These are phyloP conservation scores for Rhodomyrtus psidioides DNA, from an alignment of 441 rosid species.

Conservation along the genomic window DNA sequence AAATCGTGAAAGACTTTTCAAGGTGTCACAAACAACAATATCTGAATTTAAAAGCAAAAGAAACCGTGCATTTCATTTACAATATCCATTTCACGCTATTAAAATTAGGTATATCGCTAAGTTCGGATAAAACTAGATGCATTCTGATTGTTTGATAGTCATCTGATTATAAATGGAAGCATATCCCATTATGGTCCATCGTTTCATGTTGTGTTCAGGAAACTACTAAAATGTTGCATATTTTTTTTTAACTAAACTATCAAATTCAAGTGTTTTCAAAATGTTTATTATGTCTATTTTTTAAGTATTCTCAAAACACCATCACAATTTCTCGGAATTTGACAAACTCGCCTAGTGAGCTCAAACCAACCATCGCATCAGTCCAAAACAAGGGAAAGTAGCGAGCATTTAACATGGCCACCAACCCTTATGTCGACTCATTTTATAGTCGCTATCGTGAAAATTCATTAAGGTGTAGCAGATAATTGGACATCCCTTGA, in stretches of 20 bases:
- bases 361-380: not conserved
- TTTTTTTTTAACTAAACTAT: not conserved
- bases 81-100: not conserved
- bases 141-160: not conserved
- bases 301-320: not conserved
- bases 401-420: not conserved
- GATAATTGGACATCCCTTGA: too few species aligned
- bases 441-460: too few species aligned
- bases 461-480: too few species aligned
- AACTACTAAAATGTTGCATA: not conserved
- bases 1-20: not conserved
- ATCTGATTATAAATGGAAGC: not conserved
- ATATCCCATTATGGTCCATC: not conserved
- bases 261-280: not conserved
- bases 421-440: not conserved
- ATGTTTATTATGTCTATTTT: not conserved
- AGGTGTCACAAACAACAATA: not conserved
- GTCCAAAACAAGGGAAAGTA: not conserved
- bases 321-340: not conserved
- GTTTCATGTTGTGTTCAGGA: not conserved
- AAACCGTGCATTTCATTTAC: not conserved
- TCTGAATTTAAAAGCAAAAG: not conserved
- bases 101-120: accelerated
- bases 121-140: not conserved
- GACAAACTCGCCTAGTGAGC: not conserved